A percentile compares a stretch with the other conserved stretches of the same genome.
Evolutionary conservation across 2,329 filamentous ascomycete genomes (phyloP).

Genomic region (Dothideomycetidae sp.): DNA sequence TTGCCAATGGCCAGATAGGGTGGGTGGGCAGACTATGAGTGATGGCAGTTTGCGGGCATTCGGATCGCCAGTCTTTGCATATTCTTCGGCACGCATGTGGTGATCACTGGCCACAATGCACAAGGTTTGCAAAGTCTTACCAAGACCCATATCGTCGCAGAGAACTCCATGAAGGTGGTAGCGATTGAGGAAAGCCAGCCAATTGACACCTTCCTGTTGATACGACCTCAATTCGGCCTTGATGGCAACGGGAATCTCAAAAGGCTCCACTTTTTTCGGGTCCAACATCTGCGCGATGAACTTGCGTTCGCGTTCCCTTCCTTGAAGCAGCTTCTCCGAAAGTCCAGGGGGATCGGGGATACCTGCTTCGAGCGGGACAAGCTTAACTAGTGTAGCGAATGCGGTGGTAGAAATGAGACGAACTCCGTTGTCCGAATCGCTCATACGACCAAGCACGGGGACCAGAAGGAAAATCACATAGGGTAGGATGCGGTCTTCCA

Average conservation of each 20-base stretch:
- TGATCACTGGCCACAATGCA: conserved; percentile 98
- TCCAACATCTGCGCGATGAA: conserved; percentile 96
- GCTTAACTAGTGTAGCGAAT: conserved; percentile 90
- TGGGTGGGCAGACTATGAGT: conserved; percentile 90
- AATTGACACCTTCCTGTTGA: conserved; percentile 97
- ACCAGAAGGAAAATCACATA: conserved; percentile 99
- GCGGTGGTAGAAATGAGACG: conserved; percentile 89
- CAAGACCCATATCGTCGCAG: conserved; percentile 97
- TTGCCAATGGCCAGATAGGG: conserved; percentile 94
- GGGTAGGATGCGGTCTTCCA: conserved; percentile 90
- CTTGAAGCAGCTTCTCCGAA: conserved; percentile 73
- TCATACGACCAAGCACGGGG: conserved; percentile 93
- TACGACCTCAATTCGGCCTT: conserved; percentile 94
- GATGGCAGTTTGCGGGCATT: conserved; percentile 74
- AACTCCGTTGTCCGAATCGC: conserved; percentile 92
- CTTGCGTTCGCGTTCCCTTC: conserved; percentile 83
- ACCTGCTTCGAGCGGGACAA: conserved; percentile 90
- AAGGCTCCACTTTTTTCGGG: conserved; percentile 89
- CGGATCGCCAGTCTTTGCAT: conserved; percentile 60
- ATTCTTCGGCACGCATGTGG: conserved; percentile 83
- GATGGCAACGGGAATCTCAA: conserved; percentile 87
- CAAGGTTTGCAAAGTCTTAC: conserved; percentile 91
- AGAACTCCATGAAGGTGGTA: conserved; percentile 97
- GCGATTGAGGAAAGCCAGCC: conserved; percentile 94
- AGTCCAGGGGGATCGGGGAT: conserved; percentile 93